These are phyloP conservation scores for Penicillium paxilli DNA, from an alignment of 495 filamentous ascomycete genomes.

Conservation along the genomic window DNA sequence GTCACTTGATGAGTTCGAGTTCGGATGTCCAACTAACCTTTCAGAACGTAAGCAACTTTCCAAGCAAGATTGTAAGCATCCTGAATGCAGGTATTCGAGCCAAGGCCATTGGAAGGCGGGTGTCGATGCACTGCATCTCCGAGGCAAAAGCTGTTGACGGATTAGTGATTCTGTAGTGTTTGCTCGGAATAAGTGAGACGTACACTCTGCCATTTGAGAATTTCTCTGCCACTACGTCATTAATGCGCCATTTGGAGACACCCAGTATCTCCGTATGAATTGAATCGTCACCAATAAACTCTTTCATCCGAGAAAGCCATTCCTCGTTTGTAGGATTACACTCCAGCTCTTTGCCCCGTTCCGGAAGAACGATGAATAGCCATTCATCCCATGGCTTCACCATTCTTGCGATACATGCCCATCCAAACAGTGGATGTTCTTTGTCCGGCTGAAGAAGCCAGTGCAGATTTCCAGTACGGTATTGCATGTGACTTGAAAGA, in stretches of 20 bases:
- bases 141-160: conserved; percentile 46
- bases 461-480: conserved; percentile 56
- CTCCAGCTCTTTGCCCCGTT: conserved; percentile 30
- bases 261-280: conserved; percentile 37
- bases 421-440: conserved; percentile 41
- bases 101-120: conserved; percentile 51
- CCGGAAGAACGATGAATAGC: conserved; percentile 54
- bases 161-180: conserved; percentile 38
- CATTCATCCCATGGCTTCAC: conserved; percentile 58
- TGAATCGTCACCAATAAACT: conserved; percentile 53
- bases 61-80: conserved; percentile 58
- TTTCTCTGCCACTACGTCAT: conserved; percentile 50
- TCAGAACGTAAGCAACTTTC: conserved; percentile 52
- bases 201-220: conserved; percentile 41
- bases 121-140: conserved; percentile 56
- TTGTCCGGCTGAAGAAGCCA: conserved; percentile 53
- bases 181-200: conserved; percentile 1
- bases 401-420: conserved; percentile 47
- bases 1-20: not conserved
- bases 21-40: conserved; percentile 23
- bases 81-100: conserved; percentile 55
- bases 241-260: conserved; percentile 52
- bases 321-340: conserved; percentile 38
- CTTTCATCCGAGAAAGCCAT: conserved; percentile 39
- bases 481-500: conserved; percentile 47